These are phyloP conservation scores for Candolleomyces aberdarensis DNA, from an alignment of 768 basidiomycete genomes.

Conservation along the genomic window DNA sequence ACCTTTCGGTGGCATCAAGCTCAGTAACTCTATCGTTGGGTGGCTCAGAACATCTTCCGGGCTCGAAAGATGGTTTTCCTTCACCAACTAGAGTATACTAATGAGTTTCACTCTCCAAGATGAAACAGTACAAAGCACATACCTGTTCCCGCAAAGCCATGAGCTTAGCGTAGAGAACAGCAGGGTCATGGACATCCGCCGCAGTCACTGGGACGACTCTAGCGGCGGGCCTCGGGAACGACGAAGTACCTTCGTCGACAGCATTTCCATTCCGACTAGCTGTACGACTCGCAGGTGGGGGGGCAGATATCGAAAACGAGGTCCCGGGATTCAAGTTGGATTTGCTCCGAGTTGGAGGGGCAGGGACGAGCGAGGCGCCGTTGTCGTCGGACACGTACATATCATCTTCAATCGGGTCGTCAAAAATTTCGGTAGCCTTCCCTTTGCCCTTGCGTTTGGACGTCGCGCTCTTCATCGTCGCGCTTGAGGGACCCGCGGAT, in stretches of 20 bases:
- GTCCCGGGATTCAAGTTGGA: neutral
- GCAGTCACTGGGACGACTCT: neutral
- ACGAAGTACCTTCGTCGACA: neutral
- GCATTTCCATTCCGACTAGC: neutral
- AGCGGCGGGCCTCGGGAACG: neutral
- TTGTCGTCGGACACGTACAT: constrained; percentile 3
- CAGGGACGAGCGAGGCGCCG: neutral
- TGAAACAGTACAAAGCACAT: neutral
- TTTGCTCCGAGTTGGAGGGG: neutral
- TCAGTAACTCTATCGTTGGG: neutral
- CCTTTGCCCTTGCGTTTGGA: neutral
- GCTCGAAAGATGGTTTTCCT: neutral
- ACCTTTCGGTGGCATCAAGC: neutral
- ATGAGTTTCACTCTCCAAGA: neutral
- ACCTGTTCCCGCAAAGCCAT: constrained; percentile 3
- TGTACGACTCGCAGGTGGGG: neutral
- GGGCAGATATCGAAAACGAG: neutral
- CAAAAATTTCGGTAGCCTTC: neutral
- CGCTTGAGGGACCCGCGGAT: neutral
- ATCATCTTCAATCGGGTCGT: constrained; percentile 9
- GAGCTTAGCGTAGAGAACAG: neutral
- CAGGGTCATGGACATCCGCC: neutral
- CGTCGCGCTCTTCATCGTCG: neutral
- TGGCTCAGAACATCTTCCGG: neutral
- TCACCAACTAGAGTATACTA: neutral